These are phyloP conservation scores for Acanthamoeba castellanii DNA, from an alignment of 208 protist genomes.

Conservation along the genomic window DNA sequence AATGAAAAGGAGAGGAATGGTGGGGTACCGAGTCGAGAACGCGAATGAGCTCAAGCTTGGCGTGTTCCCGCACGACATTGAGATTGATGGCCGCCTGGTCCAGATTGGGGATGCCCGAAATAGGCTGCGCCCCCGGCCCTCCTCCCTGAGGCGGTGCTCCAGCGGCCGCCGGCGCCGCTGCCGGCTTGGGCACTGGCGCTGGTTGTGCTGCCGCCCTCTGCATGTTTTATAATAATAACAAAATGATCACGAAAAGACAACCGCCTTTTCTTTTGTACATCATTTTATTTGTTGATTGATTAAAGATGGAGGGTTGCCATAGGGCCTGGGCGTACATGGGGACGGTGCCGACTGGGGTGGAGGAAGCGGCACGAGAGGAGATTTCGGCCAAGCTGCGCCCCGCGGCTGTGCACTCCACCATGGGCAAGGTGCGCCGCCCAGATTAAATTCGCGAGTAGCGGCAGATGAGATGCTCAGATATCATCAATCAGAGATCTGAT, in stretches of 20 bases:
- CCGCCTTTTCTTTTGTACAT: too few relatives aligned
- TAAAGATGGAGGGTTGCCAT: too few relatives aligned
- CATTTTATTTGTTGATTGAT: too few relatives aligned
- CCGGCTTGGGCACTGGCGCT: background rate
- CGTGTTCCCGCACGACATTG: slow-evolving; percentile 6
- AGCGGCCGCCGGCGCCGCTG: too few relatives aligned
- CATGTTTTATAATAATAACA: background rate
- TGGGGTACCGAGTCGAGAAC: slow-evolving; percentile 30
- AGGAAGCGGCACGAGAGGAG: background rate
- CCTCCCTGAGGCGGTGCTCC: background rate
- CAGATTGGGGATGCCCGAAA: slow-evolving; percentile 9
- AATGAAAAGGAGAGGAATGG: background rate
- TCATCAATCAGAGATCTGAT: background rate
- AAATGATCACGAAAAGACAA: too few relatives aligned
- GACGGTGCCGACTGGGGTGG: background rate
- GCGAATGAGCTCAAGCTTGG: slow-evolving; percentile 14
- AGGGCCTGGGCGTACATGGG: background rate
- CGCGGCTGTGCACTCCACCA: background rate
- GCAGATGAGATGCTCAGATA: background rate
- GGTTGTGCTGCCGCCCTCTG: background rate
- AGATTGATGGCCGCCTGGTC: slow-evolving; percentile 59
- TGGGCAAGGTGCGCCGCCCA: background rate
- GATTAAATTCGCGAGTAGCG: background rate
- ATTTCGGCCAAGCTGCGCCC: background rate
- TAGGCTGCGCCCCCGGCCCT: background rate